phyloP scores from a whole-genome alignment of 768 basidiomycete genomes.

The Kwoniella pini region DNA sequence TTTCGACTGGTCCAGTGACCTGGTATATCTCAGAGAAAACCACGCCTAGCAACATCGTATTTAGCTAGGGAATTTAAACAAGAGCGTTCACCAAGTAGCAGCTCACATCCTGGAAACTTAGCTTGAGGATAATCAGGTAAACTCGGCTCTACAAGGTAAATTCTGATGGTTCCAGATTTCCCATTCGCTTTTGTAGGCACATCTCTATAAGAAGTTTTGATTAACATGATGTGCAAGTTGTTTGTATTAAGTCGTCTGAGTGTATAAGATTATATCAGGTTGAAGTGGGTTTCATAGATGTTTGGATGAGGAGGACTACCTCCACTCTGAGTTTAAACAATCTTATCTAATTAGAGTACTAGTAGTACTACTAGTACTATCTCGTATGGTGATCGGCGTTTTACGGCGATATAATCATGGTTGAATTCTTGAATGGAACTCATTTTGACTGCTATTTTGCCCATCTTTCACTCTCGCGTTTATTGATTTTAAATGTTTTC shows the following conservation, averaged over 20 bases:
- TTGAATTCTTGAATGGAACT: slow-evolving; percentile 11
- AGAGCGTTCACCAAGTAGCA: background rate
- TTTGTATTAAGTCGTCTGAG: no score
- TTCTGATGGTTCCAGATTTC: slow-evolving; percentile 67
- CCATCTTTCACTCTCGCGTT: slow-evolving; percentile 1
- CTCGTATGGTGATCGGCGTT: slow-evolving; percentile 16
- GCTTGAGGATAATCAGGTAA: slow-evolving; percentile 82
- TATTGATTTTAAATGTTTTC: slow-evolving; percentile 1
- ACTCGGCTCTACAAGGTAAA: slow-evolving; percentile 78
- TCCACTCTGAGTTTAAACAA: background rate
- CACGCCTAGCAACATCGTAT: no score
- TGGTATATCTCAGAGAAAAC: slow-evolving; percentile 78
- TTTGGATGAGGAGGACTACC: background rate
- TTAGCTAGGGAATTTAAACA: no score
- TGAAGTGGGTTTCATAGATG: no score
- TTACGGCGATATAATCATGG: slow-evolving; percentile 15
- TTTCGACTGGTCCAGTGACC: slow-evolving; percentile 94
- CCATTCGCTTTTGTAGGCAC: slow-evolving; percentile 68
- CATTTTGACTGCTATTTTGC: background rate
- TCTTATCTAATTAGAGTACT: no score
- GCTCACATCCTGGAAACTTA: slow-evolving; percentile 73
- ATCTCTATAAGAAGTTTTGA: slow-evolving; percentile 76
- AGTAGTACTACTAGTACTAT: no score
- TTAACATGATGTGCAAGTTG: slow-evolving; percentile 70
- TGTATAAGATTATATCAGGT: no score